Conservation (phyloP, 2,329 filamentous ascomycete species). For the Aureobasidium sp. region DNA sequence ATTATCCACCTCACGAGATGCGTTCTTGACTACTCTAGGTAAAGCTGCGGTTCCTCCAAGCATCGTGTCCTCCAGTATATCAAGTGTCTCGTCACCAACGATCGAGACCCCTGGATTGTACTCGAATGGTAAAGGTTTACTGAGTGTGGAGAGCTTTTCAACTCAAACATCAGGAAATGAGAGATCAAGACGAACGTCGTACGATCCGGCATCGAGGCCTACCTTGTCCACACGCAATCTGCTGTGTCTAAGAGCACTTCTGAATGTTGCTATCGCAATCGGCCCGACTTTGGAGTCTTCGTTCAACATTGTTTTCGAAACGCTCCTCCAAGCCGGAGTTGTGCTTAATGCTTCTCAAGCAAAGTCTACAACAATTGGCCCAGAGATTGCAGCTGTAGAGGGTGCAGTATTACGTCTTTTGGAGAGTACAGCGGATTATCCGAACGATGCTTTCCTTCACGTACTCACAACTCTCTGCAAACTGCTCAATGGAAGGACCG, state of each 20-base stretch:
- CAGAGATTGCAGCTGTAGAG: constrained; percentile 82
- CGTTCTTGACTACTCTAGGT: constrained; percentile 85
- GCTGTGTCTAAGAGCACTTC: constrained; percentile 76
- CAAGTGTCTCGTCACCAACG: constrained; percentile 26
- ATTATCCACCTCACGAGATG: constrained; percentile 79
- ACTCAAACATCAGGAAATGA: constrained; percentile 46
- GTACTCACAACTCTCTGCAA: constrained; percentile 70
- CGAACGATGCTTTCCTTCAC: constrained; percentile 70
- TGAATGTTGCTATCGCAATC: constrained; percentile 93
- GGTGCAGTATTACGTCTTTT: constrained; percentile 78
- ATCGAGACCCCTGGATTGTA: constrained; percentile 55
- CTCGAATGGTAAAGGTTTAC: constrained; percentile 62
- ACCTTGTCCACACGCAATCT: constrained; percentile 82
- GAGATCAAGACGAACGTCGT: constrained; percentile 53
- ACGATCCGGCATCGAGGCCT: constrained; percentile 41
- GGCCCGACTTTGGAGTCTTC: constrained; percentile 78
- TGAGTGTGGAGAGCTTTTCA: constrained; percentile 66
- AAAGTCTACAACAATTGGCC: constrained; percentile 43
- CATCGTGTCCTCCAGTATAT: constrained; percentile 37
- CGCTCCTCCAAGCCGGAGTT: constrained; percentile 85
- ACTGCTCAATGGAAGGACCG: constrained; percentile 45
- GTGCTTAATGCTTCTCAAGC: constrained; percentile 53
- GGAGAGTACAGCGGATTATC: constrained; percentile 88
- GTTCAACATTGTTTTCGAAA: constrained; percentile 89
- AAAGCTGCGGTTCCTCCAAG: constrained; percentile 90